Conservation (phyloP, 805 yeast genomes). For the Schwanniomyces polymorphus region DNA sequence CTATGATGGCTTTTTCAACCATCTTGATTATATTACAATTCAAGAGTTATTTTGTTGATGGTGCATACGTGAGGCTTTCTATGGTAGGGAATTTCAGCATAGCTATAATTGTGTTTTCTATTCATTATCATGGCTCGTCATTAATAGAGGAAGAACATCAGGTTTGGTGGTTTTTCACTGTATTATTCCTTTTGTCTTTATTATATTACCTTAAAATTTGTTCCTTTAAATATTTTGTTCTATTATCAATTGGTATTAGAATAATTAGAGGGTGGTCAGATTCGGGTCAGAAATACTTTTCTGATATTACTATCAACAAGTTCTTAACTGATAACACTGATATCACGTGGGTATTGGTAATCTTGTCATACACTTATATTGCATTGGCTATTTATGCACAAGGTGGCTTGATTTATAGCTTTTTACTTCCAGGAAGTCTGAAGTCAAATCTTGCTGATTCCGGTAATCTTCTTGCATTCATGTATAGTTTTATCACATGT, state of each 20-base stretch:
- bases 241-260: conserved; percentile 44
- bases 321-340: conserved; percentile 32
- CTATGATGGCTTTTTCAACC: conserved; percentile 26
- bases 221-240: conserved; percentile 2
- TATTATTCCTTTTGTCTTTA: conserved; percentile 12
- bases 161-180: conserved; percentile 74
- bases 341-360: conserved; percentile 50
- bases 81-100: conserved; percentile 14
- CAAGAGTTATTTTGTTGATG: conserved; percentile 11
- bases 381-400: conserved; percentile 18
- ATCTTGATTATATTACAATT: conserved; percentile 24
- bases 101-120: conserved; percentile 43
- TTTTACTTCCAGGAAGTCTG: conserved; percentile 9
- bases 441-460: conserved; percentile 12
- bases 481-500: conserved; percentile 46
- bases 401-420: conserved; percentile 24
- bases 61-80: conserved; percentile 3
- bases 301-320: conserved; percentile 35
- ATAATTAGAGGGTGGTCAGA: conserved; percentile 80
- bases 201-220: conserved; percentile 5
- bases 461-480: conserved; percentile 40
- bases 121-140: conserved; percentile 77
- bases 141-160: conserved; percentile 95
- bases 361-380: conserved; percentile 34
- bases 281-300: conserved; percentile 80